Evolutionary conservation across 306 rosid genomes (phyloP), one percentile per base, ranked within the genome.

Genomic region (Medicago arabica): DNA sequence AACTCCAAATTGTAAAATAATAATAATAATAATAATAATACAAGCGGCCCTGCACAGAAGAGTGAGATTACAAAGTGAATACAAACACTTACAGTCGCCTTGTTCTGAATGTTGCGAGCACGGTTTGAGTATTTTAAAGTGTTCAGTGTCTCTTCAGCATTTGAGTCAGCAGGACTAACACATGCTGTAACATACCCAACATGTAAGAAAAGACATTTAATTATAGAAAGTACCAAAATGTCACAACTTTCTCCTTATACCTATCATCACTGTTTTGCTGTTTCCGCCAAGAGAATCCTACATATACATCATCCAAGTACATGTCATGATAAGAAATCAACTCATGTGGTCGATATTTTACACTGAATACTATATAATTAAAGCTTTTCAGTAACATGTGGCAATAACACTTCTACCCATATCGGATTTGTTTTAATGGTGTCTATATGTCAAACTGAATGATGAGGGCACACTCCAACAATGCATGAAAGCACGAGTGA

Each of bases 141-240:
- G 80, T 96, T 96, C 82, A 96, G 59, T 34, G 99, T 96, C 86
- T 96, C 99, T 83, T 96, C 99, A 31, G 97, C 96, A 86, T 96
- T 96, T 61, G 98, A 88, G 79, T 96, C 99, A 13, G 99, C 99
- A n/a, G 99, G 99, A 86, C 99, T 96, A 75, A 90, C 99, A 83
- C 99, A 96, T 64, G 99, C 99, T 96, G 77, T 61, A 69, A 28
- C 67, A 70, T 69, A 64, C 75, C 47, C 80, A 76, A 15, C 46
- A 80, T 19, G 49, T 76, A 28, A 68, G 43, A 74, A 28, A 21
- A 72, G 40, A 75, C 58, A 54, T 21, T 4, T 41, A 23, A 62
- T 36, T 4, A 49, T 25, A 23, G 23, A 47, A 79, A 55, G 71
- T 21, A 66, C 17, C 34, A 43, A 77, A 73, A 51, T 17, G 69